Base-by-base conservation (phyloP, 768 basidiomycete species). In the Tulasnella sp. region DNA sequence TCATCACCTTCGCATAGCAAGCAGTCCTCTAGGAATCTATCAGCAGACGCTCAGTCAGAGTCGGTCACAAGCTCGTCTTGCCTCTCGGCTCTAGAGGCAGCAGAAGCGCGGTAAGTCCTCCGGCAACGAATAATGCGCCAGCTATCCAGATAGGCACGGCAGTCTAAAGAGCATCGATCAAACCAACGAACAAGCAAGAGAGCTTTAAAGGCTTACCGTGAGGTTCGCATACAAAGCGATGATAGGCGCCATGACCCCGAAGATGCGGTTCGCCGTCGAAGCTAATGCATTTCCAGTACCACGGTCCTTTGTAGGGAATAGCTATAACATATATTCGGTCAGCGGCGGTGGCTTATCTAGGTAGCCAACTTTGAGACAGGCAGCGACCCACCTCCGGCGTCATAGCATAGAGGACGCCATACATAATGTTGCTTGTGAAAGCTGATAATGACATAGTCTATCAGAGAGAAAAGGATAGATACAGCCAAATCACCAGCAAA, bases 1-100 rank as follows among this genome's bases (percentile, higher is more conserved):
- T n/a, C n/a, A n/a, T n/a, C n/a, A n/a, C n/a, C n/a, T n/a, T n/a
- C n/a, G n/a, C n/a, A n/a, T n/a, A n/a, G n/a, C n/a, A n/a, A n/a
- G n/a, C n/a, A n/a, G n/a, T n/a, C n/a, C n/a, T n/a, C n/a, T n/a
- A n/a, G n/a, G n/a, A n/a, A n/a, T n/a, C n/a, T n/a, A n/a, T n/a
- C n/a, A n/a, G n/a, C n/a, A n/a, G n/a, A n/a, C n/a, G n/a, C n/a
- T n/a, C n/a, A n/a, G n/a, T n/a, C n/a, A n/a, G n/a, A n/a, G n/a
- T n/a, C n/a, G n/a, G n/a, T n/a, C n/a, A 87, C 66, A 85, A 78
- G 49, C 83, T 82, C 29, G 80, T 81, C 65, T 79, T 83, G n/a
- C 86, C 87, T 64, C 81, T 71, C 0, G 85, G 81, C 68, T 89
- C 85, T 62, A 81, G 87, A 0, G 86, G 87, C 19, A 90, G 70